Evolutionary conservation across 164 flowering plant species (phyloP).

Genomic region (Magnolia changhungtana): DNA sequence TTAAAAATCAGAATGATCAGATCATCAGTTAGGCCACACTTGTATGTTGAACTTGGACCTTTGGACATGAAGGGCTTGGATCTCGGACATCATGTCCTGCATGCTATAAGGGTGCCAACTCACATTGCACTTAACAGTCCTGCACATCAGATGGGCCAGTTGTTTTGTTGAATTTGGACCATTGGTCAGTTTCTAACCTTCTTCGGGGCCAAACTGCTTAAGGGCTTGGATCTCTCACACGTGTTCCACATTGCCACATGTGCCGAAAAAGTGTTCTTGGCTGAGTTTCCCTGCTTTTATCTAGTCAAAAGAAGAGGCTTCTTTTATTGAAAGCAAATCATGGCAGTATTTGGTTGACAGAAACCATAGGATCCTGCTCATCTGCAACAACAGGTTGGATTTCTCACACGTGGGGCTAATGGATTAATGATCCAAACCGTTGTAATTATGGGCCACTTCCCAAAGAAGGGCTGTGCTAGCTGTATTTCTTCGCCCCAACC

Average conservation of each 20-base stretch:
- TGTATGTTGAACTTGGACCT: not conserved
- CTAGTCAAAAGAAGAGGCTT: not conserved
- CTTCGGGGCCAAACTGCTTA: not conserved
- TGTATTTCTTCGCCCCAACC: too few species aligned
- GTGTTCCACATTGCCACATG: not conserved
- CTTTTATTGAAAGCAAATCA: not conserved
- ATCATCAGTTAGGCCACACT: too few species aligned
- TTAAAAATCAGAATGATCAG: too few species aligned
- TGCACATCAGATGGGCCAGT: too few species aligned
- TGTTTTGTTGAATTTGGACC: not conserved
- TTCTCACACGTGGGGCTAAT: not conserved
- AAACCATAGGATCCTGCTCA: not conserved
- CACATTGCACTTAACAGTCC: too few species aligned
- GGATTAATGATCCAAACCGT: too few species aligned
- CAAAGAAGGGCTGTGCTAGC: too few species aligned
- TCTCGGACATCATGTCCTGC: not conserved
- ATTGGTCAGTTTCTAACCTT: not conserved
- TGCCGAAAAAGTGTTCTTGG: not conserved
- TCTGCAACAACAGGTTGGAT: not conserved
- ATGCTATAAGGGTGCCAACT: too few species aligned
- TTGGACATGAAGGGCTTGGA: not conserved
- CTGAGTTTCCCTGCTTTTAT: not conserved
- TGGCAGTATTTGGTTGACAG: too few species aligned
- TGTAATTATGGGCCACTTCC: too few species aligned
- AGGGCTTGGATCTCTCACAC: not conserved